These are phyloP conservation scores for Metarhizium humberi DNA, from an alignment of 2,329 filamentous ascomycete genomes.

Conservation along the genomic window DNA sequence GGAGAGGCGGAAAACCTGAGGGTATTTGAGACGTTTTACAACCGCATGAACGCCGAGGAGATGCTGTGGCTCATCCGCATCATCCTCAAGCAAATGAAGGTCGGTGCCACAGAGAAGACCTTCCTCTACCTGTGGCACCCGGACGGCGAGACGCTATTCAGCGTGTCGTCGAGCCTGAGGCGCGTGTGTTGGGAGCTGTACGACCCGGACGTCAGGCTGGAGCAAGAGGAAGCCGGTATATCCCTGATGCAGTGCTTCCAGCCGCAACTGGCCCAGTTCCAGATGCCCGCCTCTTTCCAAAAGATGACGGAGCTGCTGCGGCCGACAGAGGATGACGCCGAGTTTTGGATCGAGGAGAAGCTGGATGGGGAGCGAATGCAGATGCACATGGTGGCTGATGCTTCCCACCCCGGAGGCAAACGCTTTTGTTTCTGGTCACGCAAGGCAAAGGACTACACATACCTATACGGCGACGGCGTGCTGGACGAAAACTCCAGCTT, in stretches of 20 bases:
- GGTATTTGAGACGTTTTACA: slow-evolving; percentile 78
- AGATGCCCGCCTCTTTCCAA: slow-evolving; percentile 68
- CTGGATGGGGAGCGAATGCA: slow-evolving; percentile 96
- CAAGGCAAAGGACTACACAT: slow-evolving; percentile 93
- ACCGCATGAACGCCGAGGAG: slow-evolving; percentile 86
- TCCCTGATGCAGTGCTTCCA: slow-evolving; percentile 91
- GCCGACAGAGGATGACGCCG: slow-evolving; percentile 57
- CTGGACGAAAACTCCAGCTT: slow-evolving; percentile 67
- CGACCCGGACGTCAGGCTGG: slow-evolving; percentile 62
- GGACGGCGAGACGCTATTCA: slow-evolving; percentile 71
- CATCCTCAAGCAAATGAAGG: slow-evolving; percentile 68
- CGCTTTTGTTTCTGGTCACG: slow-evolving; percentile 87
- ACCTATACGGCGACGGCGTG: slow-evolving; percentile 76
- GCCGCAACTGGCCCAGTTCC: slow-evolving; percentile 87
- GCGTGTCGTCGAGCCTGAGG: slow-evolving; percentile 80
- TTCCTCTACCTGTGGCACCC: slow-evolving; percentile 77
- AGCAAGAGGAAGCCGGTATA: slow-evolving; percentile 66
- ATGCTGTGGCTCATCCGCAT: slow-evolving; percentile 93
- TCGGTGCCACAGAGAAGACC: slow-evolving; percentile 77
- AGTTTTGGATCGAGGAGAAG: slow-evolving; percentile 98
- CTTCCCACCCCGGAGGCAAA: slow-evolving; percentile 55
- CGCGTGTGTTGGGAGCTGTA: slow-evolving; percentile 91
- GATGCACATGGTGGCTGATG: slow-evolving; percentile 77
- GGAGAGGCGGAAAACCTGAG: slow-evolving; percentile 78
- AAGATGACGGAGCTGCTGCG: slow-evolving; percentile 65